A percentile compares a stretch with the other conserved stretches of the same genome.
Conservation (phyloP, 257 asterid species). For the Solanum virginianum region DNA sequence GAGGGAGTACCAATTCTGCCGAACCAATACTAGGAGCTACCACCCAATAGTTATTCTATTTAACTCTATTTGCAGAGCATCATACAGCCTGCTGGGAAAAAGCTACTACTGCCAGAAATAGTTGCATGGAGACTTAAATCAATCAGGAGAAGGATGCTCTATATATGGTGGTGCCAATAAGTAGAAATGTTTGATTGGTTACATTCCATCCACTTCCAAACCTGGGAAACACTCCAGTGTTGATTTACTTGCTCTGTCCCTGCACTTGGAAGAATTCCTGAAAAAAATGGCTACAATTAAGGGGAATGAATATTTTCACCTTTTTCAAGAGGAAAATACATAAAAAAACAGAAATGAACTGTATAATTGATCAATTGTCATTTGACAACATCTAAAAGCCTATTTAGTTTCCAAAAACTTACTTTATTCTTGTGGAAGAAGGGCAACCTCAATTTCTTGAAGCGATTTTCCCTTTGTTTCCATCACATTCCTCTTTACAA, state of each 20-base stretch:
- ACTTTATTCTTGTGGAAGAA: slow-evolving; percentile 40
- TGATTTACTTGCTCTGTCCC: background rate
- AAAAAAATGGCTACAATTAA: background rate
- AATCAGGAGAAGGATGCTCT: background rate
- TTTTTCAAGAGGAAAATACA: background rate
- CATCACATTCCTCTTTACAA: slow-evolving; percentile 62
- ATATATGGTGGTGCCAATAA: background rate
- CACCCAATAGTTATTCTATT: background rate
- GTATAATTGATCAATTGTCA: background rate
- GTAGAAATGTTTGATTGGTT: background rate
- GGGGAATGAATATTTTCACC: background rate
- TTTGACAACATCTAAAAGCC: background rate
- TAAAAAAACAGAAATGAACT: background rate
- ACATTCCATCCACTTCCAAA: background rate
- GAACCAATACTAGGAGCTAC: background rate
- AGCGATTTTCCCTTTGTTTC: slow-evolving; percentile 93
- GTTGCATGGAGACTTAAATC: background rate
- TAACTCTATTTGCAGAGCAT: background rate
- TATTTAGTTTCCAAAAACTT: background rate
- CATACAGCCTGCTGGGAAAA: background rate
- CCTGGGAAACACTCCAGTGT: background rate
- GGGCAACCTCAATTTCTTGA: slow-evolving; percentile 91
- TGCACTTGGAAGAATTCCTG: background rate
- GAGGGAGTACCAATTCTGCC: background rate
- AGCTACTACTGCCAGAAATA: background rate